phyloP scores from a whole-genome alignment of 495 filamentous ascomycete species.

The Bryoglossum gracile region DNA sequence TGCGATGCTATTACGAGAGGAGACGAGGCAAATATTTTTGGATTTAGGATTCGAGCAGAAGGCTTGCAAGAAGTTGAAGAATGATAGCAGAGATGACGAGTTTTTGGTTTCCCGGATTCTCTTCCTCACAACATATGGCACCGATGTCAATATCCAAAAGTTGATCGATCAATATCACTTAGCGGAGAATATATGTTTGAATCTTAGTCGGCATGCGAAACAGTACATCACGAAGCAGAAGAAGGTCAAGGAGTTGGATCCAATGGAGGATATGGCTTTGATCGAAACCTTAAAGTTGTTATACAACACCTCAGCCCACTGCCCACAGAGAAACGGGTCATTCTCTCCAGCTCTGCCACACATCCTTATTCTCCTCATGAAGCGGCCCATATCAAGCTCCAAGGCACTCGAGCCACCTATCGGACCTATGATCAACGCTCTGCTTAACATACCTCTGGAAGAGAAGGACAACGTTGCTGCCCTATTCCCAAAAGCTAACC shows the following conservation, averaged over 20 bases:
- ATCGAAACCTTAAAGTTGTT: slow-evolving; percentile 79
- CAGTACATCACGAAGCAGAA: slow-evolving; percentile 32
- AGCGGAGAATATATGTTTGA: slow-evolving; percentile 58
- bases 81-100: slow-evolving; percentile 76
- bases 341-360: slow-evolving; percentile 64
- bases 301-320: slow-evolving; percentile 78
- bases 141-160: slow-evolving; percentile 56
- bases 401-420: slow-evolving; percentile 37
- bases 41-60: slow-evolving; percentile 67
- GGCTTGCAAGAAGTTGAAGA: slow-evolving; percentile 65
- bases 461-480: slow-evolving; percentile 30
- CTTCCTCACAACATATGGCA: slow-evolving; percentile 80
- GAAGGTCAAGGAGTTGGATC: slow-evolving; percentile 34
- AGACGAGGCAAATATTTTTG: slow-evolving; percentile 72
- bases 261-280: slow-evolving; percentile 74
- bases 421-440: slow-evolving; percentile 65
- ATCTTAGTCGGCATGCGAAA: slow-evolving; percentile 61
- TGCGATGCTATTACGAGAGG: slow-evolving; percentile 61
- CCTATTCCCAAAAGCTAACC: slow-evolving; percentile 61
- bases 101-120: slow-evolving; percentile 78
- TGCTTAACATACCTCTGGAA: slow-evolving; percentile 68
- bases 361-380: slow-evolving; percentile 64
- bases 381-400: slow-evolving; percentile 26
- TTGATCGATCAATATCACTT: slow-evolving; percentile 66
- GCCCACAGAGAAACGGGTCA: slow-evolving; percentile 45